Evolutionary conservation across 192 early-diverging fungal species (phyloP).

Genomic region (Podila clonocystis): DNA sequence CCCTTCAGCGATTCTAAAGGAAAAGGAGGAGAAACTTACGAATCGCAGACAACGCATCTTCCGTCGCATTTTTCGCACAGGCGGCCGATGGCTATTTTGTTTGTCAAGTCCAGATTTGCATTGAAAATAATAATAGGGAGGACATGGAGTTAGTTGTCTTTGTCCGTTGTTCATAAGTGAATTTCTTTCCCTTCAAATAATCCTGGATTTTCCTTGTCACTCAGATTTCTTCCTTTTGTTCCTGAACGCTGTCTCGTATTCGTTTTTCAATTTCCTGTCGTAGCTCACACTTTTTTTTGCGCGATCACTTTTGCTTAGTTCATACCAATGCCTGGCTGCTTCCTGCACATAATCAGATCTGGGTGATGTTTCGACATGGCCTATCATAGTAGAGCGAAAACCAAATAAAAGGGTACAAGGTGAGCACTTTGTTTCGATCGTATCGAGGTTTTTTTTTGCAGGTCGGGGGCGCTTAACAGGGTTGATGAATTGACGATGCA

Average conservation of each 20-base stretch:
- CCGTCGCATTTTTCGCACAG: slow-evolving; percentile 91
- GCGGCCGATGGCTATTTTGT: slow-evolving; percentile 75
- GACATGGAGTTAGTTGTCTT: too few species aligned
- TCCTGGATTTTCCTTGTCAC: too few species aligned
- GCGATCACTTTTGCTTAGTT: background rate
- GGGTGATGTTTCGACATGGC: slow-evolving; percentile 85
- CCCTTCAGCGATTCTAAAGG: background rate
- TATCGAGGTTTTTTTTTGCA: too few species aligned
- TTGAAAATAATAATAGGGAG: too few species aligned
- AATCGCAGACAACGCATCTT: slow-evolving; percentile 96
- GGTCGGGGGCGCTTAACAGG: too few species aligned
- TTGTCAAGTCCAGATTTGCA: too few species aligned
- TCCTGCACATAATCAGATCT: slow-evolving; percentile 96
- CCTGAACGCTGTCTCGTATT: too few species aligned
- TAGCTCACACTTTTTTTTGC: background rate
- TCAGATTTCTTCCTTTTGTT: too few species aligned
- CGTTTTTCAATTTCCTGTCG: background rate
- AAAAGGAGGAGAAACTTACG: slow-evolving; percentile 56
- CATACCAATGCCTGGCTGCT: slow-evolving; percentile 88
- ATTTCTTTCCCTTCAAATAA: too few species aligned
- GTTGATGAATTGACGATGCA: too few species aligned
- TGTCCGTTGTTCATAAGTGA: background rate
- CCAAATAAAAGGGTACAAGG: background rate
- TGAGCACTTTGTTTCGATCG: too few species aligned
- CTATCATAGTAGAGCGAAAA: background rate